These are phyloP conservation scores for Fusarium sp. DNA, from an alignment of 2,329 filamentous ascomycete genomes.

Conservation along the genomic window DNA sequence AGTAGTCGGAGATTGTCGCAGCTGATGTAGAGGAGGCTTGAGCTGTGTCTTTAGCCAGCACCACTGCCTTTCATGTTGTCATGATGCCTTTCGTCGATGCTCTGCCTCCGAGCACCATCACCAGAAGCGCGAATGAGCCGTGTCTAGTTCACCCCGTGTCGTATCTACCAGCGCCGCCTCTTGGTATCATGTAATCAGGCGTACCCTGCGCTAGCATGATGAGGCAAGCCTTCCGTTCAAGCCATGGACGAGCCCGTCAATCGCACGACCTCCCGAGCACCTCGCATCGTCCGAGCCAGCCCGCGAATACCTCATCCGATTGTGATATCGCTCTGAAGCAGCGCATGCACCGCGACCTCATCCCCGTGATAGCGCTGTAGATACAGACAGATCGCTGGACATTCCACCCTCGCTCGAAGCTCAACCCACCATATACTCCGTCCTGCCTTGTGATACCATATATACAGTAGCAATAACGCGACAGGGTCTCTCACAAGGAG, in stretches of 20 bases:
- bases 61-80: rapidly evolving
- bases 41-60: too few relatives aligned
- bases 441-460: slow-evolving; percentile 54
- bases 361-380: slow-evolving; percentile 44
- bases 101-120: rapidly evolving
- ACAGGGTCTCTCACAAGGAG: slow-evolving; percentile 48
- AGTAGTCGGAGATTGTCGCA: rapidly evolving
- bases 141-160: rapidly evolving
- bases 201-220: too few relatives aligned
- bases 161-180: not conserved
- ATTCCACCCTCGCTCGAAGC: slow-evolving; percentile 53
- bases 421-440: slow-evolving; percentile 56
- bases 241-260: too few relatives aligned
- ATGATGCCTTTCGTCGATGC: not conserved
- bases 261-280: rapidly evolving
- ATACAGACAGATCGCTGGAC: slow-evolving; percentile 53
- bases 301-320: rapidly evolving
- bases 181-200: too few relatives aligned
- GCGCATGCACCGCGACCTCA: slow-evolving; percentile 40
- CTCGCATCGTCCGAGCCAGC: not conserved
- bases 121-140: not conserved
- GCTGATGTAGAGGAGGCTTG: rapidly evolving
- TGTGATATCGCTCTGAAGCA: slow-evolving; percentile 48
- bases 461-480: slow-evolving; percentile 51
- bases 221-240: too few relatives aligned